Evolutionary conservation across 129 eudicot genomes (phyloP).

Genomic region (Logfia minima): DNA sequence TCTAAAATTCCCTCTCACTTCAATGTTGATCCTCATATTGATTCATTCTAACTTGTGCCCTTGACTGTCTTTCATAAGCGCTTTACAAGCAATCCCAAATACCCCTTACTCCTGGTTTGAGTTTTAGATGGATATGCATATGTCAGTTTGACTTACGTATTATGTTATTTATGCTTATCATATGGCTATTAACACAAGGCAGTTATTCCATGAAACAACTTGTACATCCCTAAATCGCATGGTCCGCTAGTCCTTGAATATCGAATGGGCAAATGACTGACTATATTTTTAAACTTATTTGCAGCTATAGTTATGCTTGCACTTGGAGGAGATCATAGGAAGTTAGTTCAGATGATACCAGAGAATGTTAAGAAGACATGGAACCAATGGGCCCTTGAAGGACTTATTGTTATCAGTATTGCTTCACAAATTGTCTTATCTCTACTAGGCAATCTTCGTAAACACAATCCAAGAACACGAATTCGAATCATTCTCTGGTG

Average conservation of each 20-base stretch:
- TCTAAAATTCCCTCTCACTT: no score
- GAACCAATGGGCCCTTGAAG: constrained; percentile 48
- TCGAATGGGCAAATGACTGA: neutral
- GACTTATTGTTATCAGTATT: constrained; percentile 41
- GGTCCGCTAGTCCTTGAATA: neutral
- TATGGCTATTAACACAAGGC: neutral
- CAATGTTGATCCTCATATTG: no score
- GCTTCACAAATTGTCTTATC: constrained; percentile 37
- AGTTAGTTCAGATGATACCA: constrained; percentile 42
- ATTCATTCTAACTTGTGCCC: no score
- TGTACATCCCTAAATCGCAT: neutral
- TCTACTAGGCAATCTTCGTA: constrained; percentile 46
- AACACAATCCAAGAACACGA: constrained; percentile 33
- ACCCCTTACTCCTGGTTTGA: no score
- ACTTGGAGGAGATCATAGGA: constrained; percentile 25
- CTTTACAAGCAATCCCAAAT: no score
- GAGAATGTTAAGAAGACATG: constrained; percentile 27
- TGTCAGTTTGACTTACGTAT: no score
- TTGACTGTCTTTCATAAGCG: no score
- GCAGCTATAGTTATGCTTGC: constrained; percentile 26
- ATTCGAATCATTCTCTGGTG: constrained; percentile 47
- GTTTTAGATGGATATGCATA: no score
- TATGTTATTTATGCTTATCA: no score
- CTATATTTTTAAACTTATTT: constrained; percentile 2
- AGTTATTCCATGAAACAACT: neutral